Evolutionary conservation across 805 yeast genomes (phyloP).

Genomic region (Starmerella cellae): DNA sequence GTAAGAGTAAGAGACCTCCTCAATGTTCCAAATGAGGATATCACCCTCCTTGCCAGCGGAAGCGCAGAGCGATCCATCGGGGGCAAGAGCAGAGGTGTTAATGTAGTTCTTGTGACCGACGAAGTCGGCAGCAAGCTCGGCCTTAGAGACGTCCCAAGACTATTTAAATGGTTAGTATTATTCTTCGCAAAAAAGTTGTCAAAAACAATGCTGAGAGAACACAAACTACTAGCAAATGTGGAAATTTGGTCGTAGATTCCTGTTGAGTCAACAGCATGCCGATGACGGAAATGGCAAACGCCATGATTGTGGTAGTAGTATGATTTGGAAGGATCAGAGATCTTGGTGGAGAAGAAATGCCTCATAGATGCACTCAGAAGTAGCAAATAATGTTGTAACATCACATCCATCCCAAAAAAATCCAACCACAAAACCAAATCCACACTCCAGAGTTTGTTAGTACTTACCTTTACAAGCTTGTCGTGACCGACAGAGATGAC

Average conservation of each 20-base stretch:
- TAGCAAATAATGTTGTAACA: constrained; percentile 86
- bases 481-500: constrained; percentile 98
- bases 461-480: constrained; percentile 96
- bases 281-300: too few species aligned
- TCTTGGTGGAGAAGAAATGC: constrained; percentile 90
- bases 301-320: too few species aligned
- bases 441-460: constrained; percentile 1
- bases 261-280: too few species aligned
- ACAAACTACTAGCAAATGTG: too few species aligned
- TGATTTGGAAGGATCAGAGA: constrained; percentile 65
- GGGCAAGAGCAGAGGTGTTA: constrained; percentile 91
- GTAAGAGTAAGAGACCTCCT: constrained; percentile 74
- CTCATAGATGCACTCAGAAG: constrained; percentile 89
- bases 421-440: neutral
- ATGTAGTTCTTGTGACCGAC: constrained; percentile 99
- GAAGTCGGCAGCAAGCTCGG: constrained; percentile 85
- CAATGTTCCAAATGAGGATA: constrained; percentile 95
- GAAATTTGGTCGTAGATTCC: too few species aligned
- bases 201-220: too few species aligned
- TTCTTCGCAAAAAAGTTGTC: constrained; percentile 9
- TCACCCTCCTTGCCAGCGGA: constrained; percentile 99
- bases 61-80: constrained; percentile 98
- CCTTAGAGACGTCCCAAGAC: constrained; percentile 89
- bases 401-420: constrained; percentile 38
- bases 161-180: constrained; percentile 29